Conservation (phyloP, 257 asterid genomes). For the Jacaranda copaia region DNA sequence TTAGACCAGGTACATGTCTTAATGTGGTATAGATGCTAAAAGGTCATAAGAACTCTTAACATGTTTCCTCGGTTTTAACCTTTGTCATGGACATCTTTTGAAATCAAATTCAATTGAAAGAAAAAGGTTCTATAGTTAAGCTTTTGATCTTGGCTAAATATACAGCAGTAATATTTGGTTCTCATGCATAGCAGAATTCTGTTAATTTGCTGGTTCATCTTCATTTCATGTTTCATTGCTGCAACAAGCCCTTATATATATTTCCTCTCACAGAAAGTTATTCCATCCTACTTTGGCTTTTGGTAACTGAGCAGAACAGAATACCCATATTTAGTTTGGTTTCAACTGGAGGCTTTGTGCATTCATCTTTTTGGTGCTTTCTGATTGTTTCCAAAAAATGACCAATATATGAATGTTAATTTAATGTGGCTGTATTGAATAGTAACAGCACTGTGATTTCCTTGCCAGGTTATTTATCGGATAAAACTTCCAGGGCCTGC, state of each 20-base stretch:
- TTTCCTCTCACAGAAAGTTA: too few relatives aligned
- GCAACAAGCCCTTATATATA: too few relatives aligned
- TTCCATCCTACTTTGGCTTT: not conserved
- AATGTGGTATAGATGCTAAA: constrained; percentile 13
- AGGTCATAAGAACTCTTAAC: not conserved
- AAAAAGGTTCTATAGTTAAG: constrained; percentile 18
- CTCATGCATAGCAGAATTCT: too few relatives aligned
- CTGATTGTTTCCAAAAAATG: constrained; percentile 8
- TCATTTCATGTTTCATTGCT: too few relatives aligned
- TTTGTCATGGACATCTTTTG: not conserved
- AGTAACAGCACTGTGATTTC: constrained; percentile 31
- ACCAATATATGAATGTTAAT: not conserved
- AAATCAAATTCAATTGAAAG: constrained; percentile 16
- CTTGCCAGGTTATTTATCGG: constrained; percentile 78
- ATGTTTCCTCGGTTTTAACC: not conserved
- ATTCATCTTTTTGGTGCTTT: constrained; percentile 19
- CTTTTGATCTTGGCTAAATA: not conserved
- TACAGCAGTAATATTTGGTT: too few relatives aligned
- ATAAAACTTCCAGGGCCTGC: constrained; percentile 94
- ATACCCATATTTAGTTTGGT: constrained; percentile 6
- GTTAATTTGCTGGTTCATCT: too few relatives aligned
- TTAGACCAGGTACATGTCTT: constrained; percentile 76
- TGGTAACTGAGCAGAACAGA: constrained; percentile 12
- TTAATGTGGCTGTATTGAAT: constrained; percentile 1
- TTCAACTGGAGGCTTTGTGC: constrained; percentile 5